Conservation (phyloP, 2,329 filamentous ascomycete species). For the Stachybotrys chartarum region DNA sequence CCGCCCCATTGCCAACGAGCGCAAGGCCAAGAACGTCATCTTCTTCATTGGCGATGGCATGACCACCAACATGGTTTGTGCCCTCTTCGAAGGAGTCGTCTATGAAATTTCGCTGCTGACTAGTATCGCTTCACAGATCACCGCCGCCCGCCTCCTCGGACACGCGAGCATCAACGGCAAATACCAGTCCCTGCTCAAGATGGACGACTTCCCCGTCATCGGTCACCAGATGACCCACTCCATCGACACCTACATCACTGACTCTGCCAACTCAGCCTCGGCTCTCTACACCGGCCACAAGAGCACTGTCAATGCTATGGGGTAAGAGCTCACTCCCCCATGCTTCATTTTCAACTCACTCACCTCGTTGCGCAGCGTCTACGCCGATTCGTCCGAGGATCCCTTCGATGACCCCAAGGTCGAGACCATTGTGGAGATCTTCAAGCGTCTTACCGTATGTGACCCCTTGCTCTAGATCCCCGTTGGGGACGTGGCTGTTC, state of each 20-base stretch:
- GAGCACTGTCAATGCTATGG: slow-evolving; percentile 73
- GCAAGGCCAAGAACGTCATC: slow-evolving; percentile 78
- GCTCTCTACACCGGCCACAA: slow-evolving; percentile 81
- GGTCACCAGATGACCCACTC: slow-evolving; percentile 89
- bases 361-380: slow-evolving; percentile 40
- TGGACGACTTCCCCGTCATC: slow-evolving; percentile 80
- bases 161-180: slow-evolving; percentile 81
- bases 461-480: not conserved
- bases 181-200: slow-evolving; percentile 66
- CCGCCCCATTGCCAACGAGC: slow-evolving; percentile 58
- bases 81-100: not conserved
- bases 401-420: slow-evolving; percentile 80
- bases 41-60: slow-evolving; percentile 74
- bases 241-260: slow-evolving; percentile 78
- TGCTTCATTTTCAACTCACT: not conserved
- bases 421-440: slow-evolving; percentile 74
- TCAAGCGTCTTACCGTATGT: slow-evolving; percentile 57
- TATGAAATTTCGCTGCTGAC: slow-evolving; percentile 6
- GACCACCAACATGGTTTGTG: slow-evolving; percentile 61
- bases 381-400: slow-evolving; percentile 67
- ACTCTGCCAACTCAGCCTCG: slow-evolving; percentile 78
- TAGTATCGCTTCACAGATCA: slow-evolving; percentile 38
- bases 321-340: slow-evolving; percentile 27
- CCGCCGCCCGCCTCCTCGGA: slow-evolving; percentile 70
- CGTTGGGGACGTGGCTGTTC: no score